Evolutionary conservation across 1,139 yeast species (phyloP).

Genomic region (Zygosaccharomyces sapae): DNA sequence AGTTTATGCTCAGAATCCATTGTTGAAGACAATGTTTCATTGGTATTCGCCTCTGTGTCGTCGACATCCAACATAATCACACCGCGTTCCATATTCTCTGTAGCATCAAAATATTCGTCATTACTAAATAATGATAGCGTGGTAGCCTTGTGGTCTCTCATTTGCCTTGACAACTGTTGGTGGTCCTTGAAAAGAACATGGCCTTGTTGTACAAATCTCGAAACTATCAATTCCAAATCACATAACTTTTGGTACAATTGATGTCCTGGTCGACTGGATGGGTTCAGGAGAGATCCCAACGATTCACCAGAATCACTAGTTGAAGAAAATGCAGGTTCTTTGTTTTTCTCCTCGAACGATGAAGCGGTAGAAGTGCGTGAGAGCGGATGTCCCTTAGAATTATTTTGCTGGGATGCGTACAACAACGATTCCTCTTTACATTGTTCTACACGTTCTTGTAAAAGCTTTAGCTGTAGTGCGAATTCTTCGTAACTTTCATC

Average conservation of each 20-base stretch:
- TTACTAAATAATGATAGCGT: slow-evolving; percentile 27
- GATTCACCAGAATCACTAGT: slow-evolving; percentile 20
- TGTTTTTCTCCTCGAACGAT: slow-evolving; percentile 10
- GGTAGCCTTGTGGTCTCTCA: slow-evolving; percentile 16
- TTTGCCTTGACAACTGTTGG: slow-evolving; percentile 14
- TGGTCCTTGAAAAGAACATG: slow-evolving; percentile 20
- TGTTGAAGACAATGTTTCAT: slow-evolving; percentile 9
- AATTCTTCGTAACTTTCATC: slow-evolving; percentile 22
- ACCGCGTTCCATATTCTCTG: slow-evolving; percentile 28
- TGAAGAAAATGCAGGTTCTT: slow-evolving; percentile 3
- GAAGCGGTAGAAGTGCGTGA: slow-evolving; percentile 18
- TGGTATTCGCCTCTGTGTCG: slow-evolving; percentile 22
- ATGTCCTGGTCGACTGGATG: slow-evolving; percentile 15
- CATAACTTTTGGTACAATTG: slow-evolving; percentile 25
- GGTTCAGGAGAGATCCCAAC: slow-evolving; percentile 9
- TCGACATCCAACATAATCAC: slow-evolving; percentile 35
- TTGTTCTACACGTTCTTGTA: slow-evolving; percentile 26
- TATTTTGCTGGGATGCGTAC: slow-evolving; percentile 12
- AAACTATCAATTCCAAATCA: slow-evolving; percentile 26
- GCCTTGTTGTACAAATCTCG: slow-evolving; percentile 25
- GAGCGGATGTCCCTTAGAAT: neutral
- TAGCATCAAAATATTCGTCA: slow-evolving; percentile 36
- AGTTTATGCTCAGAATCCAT: neutral
- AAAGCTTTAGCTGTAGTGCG: slow-evolving; percentile 18
- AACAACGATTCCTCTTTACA: slow-evolving; percentile 26